phyloP scores from a whole-genome alignment of 2,329 filamentous ascomycete genomes.

The Botrytis fragariae region DNA sequence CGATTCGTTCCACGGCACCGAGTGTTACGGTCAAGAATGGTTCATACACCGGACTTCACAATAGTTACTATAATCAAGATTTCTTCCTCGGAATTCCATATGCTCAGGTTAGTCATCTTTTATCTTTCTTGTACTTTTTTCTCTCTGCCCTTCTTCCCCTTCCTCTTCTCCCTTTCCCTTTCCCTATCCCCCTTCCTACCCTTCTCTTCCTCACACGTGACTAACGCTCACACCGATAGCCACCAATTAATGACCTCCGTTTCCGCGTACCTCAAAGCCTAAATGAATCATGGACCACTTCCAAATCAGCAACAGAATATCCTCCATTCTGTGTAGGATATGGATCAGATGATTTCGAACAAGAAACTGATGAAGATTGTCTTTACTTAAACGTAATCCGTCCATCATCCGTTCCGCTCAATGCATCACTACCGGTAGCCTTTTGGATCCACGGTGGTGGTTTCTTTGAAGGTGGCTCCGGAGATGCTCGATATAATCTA shows the following conservation, averaged over 20 bases:
- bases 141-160: background rate
- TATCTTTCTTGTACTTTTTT: fast-evolving
- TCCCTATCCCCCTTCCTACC: background rate
- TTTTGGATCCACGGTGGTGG: constrained; percentile 55
- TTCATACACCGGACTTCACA: constrained; percentile 28
- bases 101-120: constrained; percentile 23
- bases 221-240: constrained; percentile 20
- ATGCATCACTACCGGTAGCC: constrained; percentile 45
- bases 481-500: constrained; percentile 30
- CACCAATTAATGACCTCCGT: constrained; percentile 30
- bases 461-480: constrained; percentile 38
- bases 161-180: background rate
- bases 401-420: constrained; percentile 36
- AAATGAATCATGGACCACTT: constrained; percentile 26
- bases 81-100: constrained; percentile 34
- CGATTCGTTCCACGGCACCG: background rate
- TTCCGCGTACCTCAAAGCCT: constrained; percentile 28
- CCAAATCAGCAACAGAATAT: constrained; percentile 25
- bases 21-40: constrained; percentile 31
- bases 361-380: constrained; percentile 46
- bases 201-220: background rate
- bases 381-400: constrained; percentile 55
- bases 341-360: constrained; percentile 27
- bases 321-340: constrained; percentile 32
- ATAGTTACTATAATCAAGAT: constrained; percentile 30